phyloP scores from a whole-genome alignment of 163 green algal species.

The Scenedesmus sp. region DNA sequence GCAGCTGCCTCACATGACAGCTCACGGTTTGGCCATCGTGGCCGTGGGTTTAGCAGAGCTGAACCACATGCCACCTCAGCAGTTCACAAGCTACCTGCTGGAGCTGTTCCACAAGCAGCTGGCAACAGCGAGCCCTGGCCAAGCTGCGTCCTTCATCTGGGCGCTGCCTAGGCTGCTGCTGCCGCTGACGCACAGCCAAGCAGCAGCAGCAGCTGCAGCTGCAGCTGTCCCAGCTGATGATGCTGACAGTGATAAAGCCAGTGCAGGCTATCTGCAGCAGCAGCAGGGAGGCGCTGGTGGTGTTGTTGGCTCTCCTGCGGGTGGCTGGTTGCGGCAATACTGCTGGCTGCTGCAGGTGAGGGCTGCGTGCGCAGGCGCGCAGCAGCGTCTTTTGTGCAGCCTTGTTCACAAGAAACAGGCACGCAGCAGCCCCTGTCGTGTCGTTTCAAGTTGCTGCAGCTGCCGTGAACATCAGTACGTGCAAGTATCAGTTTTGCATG shows the following conservation, averaged over 20 bases:
- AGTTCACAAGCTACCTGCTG: conserved; percentile 33
- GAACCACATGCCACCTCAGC: conserved; percentile 13
- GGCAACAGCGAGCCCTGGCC: neutral
- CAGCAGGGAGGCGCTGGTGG: neutral
- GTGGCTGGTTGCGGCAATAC: conserved; percentile 42
- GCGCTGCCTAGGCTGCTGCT: conserved; percentile 46
- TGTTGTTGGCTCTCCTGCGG: neutral
- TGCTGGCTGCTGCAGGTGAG: conserved; percentile 48
- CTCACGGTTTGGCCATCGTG: conserved; percentile 18
- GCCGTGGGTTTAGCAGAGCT: conserved; percentile 36
- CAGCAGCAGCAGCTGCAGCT: neutral
- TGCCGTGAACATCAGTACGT: no score
- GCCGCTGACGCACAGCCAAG: neutral
- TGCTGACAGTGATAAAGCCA: neutral
- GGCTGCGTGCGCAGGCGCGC: neutral
- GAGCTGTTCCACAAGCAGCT: conserved; percentile 31
- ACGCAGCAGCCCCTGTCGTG: no score
- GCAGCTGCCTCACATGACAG: conserved; percentile 31
- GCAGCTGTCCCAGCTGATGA: conserved; percentile 21
- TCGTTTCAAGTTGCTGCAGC: no score
- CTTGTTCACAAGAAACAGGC: no score
- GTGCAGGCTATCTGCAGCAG: neutral
- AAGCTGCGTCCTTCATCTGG: conserved; percentile 37
- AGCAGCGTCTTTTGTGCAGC: no score
- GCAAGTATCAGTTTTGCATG: no score